Conservation (phyloP, 2,329 filamentous ascomycete species). For the Colletotrichum sp. region DNA sequence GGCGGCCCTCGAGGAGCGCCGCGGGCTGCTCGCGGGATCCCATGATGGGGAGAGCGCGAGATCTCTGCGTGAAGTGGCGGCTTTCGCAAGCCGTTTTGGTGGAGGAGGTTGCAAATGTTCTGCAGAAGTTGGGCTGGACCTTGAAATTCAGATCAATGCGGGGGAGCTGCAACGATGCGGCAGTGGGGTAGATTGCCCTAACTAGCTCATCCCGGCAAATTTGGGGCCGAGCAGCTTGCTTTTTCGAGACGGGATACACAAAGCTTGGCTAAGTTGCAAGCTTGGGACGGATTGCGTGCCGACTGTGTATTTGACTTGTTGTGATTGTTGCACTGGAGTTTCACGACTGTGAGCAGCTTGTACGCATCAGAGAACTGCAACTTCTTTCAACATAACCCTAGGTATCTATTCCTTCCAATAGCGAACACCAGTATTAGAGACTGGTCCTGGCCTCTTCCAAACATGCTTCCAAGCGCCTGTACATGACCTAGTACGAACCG, state of each 20-base stretch:
- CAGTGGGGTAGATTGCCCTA: neutral
- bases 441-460: neutral
- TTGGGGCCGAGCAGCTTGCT: neutral
- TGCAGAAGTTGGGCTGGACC: neutral
- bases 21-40: neutral
- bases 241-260: neutral
- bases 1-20: conserved; percentile 29
- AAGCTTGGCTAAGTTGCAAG: neutral
- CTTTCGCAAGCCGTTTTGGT: neutral
- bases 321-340: neutral
- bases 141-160: neutral
- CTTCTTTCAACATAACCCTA: too few species aligned
- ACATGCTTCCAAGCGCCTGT: neutral
- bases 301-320: neutral
- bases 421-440: neutral
- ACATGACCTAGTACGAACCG: neutral
- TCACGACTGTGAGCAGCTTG: too few species aligned
- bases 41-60: neutral
- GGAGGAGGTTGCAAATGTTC: rapidly evolving
- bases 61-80: neutral
- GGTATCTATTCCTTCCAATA: too few species aligned
- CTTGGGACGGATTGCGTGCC: neutral
- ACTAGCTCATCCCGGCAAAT: neutral
- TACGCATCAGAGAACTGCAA: neutral
- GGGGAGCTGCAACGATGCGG: neutral